A percentile compares a stretch with the other conserved stretches of the same genome.
Conservation (phyloP, 1,284 basidiomycete species). For the Cutaneotrichosporon dermatis region DNA sequence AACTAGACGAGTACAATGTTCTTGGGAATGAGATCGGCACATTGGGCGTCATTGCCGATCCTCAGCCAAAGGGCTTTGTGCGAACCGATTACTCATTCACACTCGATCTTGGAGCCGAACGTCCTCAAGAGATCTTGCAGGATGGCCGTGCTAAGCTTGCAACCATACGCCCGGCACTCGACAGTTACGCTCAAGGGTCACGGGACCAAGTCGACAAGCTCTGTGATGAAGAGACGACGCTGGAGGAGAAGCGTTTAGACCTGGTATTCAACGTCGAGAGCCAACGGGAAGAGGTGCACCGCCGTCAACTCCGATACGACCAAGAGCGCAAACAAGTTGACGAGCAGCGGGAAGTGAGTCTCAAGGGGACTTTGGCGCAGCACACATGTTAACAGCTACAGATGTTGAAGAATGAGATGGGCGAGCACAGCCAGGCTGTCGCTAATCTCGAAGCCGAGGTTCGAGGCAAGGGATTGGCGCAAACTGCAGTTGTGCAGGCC, state of each 20-base stretch:
- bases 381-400: conserved; percentile 9
- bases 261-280: conserved; percentile 48
- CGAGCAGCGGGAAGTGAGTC: conserved; percentile 64
- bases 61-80: not conserved
- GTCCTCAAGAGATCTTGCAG: conserved; percentile 59
- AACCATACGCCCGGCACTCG: conserved; percentile 66
- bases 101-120: conserved; percentile 66
- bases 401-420: conserved; percentile 33
- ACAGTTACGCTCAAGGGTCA: conserved; percentile 62
- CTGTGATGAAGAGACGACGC: conserved; percentile 66
- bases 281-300: conserved; percentile 61
- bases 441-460: conserved; percentile 38
- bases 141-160: conserved; percentile 62
- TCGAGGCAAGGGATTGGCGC: conserved; percentile 32
- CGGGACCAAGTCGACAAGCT: conserved; percentile 62
- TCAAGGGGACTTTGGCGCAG: no score
- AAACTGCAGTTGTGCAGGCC: conserved; percentile 35
- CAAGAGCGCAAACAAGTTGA: conserved; percentile 62
- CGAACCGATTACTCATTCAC: conserved; percentile 64
- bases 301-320: conserved; percentile 55
- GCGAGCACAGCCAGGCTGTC: conserved; percentile 33
- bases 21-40: conserved; percentile 67
- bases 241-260: conserved; percentile 73
- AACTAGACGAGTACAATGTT: conserved; percentile 67
- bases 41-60: conserved; percentile 47